These are phyloP conservation scores for Syzygium oleosum DNA, from an alignment of 345 rosid genomes.

Conservation along the genomic window DNA sequence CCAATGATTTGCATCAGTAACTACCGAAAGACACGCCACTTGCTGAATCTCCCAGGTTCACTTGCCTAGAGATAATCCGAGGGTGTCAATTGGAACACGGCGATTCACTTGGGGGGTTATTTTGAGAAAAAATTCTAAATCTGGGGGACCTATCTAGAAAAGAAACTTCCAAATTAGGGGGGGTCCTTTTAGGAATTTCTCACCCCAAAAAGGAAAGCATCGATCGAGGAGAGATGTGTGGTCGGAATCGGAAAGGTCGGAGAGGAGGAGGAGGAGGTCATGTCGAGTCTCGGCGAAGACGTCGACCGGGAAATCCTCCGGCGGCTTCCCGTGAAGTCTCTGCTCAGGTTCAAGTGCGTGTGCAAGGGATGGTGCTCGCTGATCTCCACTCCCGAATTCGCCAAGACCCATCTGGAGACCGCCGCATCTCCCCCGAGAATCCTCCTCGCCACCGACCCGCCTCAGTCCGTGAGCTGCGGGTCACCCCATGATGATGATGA, in stretches of 20 bases:
- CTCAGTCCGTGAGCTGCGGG: not conserved
- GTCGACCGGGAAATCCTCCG: not conserved
- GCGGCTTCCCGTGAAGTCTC: slow-evolving; percentile 1
- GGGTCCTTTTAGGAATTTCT: not conserved
- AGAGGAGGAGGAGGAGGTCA: not conserved
- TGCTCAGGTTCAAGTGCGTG: not conserved
- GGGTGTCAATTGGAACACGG: not conserved
- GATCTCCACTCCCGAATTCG: not conserved
- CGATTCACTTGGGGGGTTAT: not conserved
- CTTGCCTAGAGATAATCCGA: not conserved
- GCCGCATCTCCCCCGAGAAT: not conserved
- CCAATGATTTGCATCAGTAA: not conserved
- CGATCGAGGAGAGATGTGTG: not conserved
- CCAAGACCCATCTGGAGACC: not conserved
- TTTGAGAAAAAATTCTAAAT: not conserved
- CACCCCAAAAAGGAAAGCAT: not conserved
- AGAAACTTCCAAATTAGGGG: not conserved
- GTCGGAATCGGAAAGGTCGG: not conserved
- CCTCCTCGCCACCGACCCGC: not conserved
- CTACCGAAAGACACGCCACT: not conserved
- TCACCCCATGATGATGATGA: not conserved
- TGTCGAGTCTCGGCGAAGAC: not conserved
- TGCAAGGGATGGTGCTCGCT: not conserved
- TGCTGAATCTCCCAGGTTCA: not conserved
- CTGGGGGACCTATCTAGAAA: not conserved